phyloP scores from a whole-genome alignment of 1,139 yeast species.

The Eremothecium sinecaudum region DNA sequence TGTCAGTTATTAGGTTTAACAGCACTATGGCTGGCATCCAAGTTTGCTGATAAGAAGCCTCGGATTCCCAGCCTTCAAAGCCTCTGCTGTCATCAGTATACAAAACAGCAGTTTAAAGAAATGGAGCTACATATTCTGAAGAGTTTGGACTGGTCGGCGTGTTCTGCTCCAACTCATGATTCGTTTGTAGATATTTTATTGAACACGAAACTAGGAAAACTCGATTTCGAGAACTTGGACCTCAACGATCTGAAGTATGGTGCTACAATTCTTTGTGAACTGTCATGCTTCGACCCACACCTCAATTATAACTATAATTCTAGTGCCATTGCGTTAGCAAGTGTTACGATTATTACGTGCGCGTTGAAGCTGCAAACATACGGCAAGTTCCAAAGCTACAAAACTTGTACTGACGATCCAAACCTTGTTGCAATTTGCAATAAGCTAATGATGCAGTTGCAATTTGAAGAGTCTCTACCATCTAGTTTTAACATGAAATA shows the following conservation, averaged over 20 bases:
- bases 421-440: constrained; percentile 14
- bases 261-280: constrained; percentile 54
- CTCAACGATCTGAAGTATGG: constrained; percentile 45
- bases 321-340: constrained; percentile 49
- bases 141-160: constrained; percentile 30
- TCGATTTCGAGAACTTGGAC: constrained; percentile 16
- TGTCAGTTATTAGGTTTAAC: constrained; percentile 63
- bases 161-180: constrained; percentile 46
- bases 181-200: constrained; percentile 48
- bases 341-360: constrained; percentile 31
- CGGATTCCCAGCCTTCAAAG: constrained; percentile 46
- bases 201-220: constrained; percentile 26
- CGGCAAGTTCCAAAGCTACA: constrained; percentile 17
- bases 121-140: constrained; percentile 62
- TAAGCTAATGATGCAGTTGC: constrained; percentile 12
- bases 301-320: constrained; percentile 47
- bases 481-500: constrained; percentile 28
- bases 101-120: constrained; percentile 50
- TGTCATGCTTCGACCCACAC: constrained; percentile 53
- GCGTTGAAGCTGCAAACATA: constrained; percentile 17
- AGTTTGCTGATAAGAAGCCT: constrained; percentile 59
- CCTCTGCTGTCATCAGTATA: constrained; percentile 53
- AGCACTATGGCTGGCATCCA: constrained; percentile 66
- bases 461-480: constrained; percentile 14
- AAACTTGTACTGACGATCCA: constrained; percentile 12